Conservation (phyloP, 106 monocot genomes). For the Dendrobium catenatum region DNA sequence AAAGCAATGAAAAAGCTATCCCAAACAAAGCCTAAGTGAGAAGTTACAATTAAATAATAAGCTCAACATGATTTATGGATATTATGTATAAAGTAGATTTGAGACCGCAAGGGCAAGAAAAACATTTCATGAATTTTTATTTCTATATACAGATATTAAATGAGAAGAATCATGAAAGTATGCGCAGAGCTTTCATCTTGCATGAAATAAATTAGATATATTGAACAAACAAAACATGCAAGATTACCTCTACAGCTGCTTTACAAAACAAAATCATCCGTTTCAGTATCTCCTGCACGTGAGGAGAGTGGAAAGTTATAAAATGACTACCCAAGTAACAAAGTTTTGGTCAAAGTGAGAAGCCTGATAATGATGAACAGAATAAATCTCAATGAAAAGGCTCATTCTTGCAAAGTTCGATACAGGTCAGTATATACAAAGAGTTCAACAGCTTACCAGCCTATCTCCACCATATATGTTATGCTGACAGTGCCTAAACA, state of each 20-base stretch:
- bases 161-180: neutral
- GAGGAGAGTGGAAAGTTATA: neutral
- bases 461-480: constrained; percentile 69
- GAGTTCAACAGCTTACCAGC: constrained; percentile 33
- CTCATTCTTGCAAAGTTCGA: neutral
- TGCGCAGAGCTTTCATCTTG: neutral
- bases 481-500: constrained; percentile 45
- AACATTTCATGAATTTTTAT: neutral
- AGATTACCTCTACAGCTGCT: constrained; percentile 71
- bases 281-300: constrained; percentile 48
- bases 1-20: too few species aligned
- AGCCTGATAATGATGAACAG: neutral
- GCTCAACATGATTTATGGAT: neutral
- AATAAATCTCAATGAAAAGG: neutral
- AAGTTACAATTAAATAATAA: neutral
- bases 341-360: neutral
- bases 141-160: neutral
- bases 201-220: neutral
- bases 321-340: neutral
- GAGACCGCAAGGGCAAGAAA: neutral
- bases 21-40: too few species aligned
- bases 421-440: neutral
- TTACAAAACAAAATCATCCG: constrained; percentile 78
- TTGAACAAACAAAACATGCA: constrained; percentile 1
- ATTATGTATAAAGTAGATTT: neutral